These are phyloP conservation scores for Pelagophyceae sp. DNA, from an alignment of 352 stramenopile genomes.

Conservation along the genomic window DNA sequence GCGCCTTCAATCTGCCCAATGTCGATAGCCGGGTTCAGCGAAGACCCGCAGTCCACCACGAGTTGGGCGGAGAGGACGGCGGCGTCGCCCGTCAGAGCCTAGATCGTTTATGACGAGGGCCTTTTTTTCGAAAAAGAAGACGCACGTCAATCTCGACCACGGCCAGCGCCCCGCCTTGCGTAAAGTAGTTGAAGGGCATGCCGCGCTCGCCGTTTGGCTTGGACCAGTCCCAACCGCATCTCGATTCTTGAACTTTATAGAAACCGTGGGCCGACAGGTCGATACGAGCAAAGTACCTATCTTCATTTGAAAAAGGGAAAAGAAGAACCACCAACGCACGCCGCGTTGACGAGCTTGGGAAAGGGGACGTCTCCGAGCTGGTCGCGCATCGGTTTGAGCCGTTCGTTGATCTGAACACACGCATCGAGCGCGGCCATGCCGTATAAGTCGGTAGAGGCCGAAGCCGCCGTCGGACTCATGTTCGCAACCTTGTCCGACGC, in stretches of 20 bases:
- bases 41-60: constrained; percentile 79
- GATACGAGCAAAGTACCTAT: constrained; percentile 68
- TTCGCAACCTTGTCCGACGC: constrained; percentile 88
- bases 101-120: too few species aligned
- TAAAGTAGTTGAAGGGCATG: constrained; percentile 82
- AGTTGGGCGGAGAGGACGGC: constrained; percentile 67
- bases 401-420: constrained; percentile 82
- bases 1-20: constrained; percentile 94
- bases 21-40: constrained; percentile 91
- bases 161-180: constrained; percentile 77
- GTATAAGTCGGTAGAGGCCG: constrained; percentile 89
- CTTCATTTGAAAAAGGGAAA: too few species aligned
- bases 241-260: constrained; percentile 76
- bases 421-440: constrained; percentile 91
- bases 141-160: constrained; percentile 88
- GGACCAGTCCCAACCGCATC: constrained; percentile 81
- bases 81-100: constrained; percentile 87
- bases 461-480: constrained; percentile 79
- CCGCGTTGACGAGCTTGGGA: too few species aligned
- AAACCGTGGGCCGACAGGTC: constrained; percentile 90
- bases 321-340: too few species aligned
- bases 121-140: too few species aligned
- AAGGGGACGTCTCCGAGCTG: too few species aligned
- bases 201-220: constrained; percentile 70
- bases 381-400: constrained; percentile 68